A percentile compares a stretch with the other conserved stretches of the same genome.
Conservation (phyloP, 805 yeast species). For the Candida dajiaensis region DNA sequence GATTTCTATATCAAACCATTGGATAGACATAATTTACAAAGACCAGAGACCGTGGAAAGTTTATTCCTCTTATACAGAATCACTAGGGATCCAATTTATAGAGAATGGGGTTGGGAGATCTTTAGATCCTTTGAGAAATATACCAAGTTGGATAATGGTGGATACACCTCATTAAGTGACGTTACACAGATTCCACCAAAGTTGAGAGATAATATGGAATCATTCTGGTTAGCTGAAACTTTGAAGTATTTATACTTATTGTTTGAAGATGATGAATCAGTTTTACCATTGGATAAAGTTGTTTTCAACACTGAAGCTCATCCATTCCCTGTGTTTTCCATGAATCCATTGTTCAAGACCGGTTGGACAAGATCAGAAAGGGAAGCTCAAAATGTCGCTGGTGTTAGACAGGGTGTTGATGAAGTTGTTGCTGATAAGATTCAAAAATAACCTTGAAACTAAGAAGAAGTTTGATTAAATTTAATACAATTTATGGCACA, state of each 20-base stretch:
- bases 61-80: slow-evolving; percentile 73
- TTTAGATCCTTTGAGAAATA: slow-evolving; percentile 63
- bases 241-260: slow-evolving; percentile 76
- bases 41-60: slow-evolving; percentile 93
- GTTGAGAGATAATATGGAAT: slow-evolving; percentile 70
- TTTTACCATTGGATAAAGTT: slow-evolving; percentile 58
- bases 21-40: slow-evolving; percentile 81
- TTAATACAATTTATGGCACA: background rate
- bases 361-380: slow-evolving; percentile 46
- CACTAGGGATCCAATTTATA: slow-evolving; percentile 73
- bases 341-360: slow-evolving; percentile 46
- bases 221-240: slow-evolving; percentile 93
- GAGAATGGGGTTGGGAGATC: slow-evolving; percentile 88
- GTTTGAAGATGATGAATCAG: slow-evolving; percentile 62
- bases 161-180: slow-evolving; percentile 62
- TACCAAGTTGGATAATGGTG: slow-evolving; percentile 43
- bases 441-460: background rate
- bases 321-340: slow-evolving; percentile 72
- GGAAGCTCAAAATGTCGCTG: slow-evolving; percentile 23
- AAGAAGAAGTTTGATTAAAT: no score
- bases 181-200: slow-evolving; percentile 52
- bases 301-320: slow-evolving; percentile 94
- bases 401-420: slow-evolving; percentile 18
- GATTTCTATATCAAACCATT: slow-evolving; percentile 66
- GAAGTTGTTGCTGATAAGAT: slow-evolving; percentile 3